Base-by-base conservation (phyloP, 371 early-diverging fungal genomes). In the Chytridium lagenaria region DNA sequence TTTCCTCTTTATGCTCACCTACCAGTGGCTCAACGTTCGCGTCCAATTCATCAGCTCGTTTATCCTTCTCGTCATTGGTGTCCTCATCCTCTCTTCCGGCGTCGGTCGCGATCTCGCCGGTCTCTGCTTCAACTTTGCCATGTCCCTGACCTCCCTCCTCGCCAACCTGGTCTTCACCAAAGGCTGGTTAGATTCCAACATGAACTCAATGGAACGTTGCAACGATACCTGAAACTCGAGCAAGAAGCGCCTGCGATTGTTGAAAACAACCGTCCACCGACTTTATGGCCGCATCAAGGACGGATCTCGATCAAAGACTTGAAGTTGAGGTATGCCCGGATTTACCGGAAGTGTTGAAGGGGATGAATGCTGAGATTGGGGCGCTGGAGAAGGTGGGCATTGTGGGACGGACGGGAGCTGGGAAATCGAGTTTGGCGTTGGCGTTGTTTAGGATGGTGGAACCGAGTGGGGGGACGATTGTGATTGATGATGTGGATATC, bases 21-120 rank as follows among this genome's bases (percentile, higher is more conserved):
- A 94, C 81, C 90, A 92, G 51, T 95, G 96, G 96, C 81, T 95
- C 34, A 88, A 89, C 59, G 75, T 90, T 49, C 91, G 95, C 51
- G 87, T 91, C 5, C 93, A 94, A 51, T 36, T 87, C 0, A 73
- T 90, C 12, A 88, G 90, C 23, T 85, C 92, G 1, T 68, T 89
- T 49, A 87, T 95, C 39, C 78, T 92, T 5, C 90, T 92, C 80
- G 82, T 85, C 70, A 87, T 92, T 33, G 90, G 89, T n/a, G n/a
- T 89, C 86, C 23, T 81, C 89, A 36, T 69, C 89, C n/a, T 71
- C 77, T 40, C 81, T 1, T 61, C 77, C 15, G 83, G 68, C 78
- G 80, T 93, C 49, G 90, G 89, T 67, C 85, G 91, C 0, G 92
- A 89, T 2, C 76, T 90, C n/a, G 91, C 92, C 1, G 96, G 94